A percentile compares a stretch with the other conserved stretches of the same genome.
Evolutionary conservation across 2,329 filamentous ascomycete genomes (phyloP).

Genomic region (Didymella segeticola): DNA sequence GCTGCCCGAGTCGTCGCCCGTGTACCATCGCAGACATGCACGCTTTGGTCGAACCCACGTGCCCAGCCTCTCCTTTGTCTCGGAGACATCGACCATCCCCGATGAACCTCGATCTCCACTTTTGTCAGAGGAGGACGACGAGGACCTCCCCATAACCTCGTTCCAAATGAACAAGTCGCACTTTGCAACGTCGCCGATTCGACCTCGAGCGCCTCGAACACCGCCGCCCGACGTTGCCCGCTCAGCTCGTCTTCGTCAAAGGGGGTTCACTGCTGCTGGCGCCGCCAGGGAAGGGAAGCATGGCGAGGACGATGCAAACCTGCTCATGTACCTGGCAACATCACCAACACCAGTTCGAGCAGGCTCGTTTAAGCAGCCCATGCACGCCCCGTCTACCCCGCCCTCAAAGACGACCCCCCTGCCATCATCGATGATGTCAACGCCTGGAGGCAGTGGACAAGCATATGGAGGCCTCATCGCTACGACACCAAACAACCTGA

Average conservation of each 20-base stretch:
- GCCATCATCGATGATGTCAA: slow-evolving; percentile 89
- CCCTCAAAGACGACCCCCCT: slow-evolving; percentile 63
- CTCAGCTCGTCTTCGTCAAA: slow-evolving; percentile 50
- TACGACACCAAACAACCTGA: slow-evolving; percentile 85
- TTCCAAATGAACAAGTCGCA: slow-evolving; percentile 67
- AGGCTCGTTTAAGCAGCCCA: slow-evolving; percentile 53
- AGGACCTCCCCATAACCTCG: slow-evolving; percentile 77
- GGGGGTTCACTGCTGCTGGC: slow-evolving; percentile 48
- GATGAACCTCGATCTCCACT: slow-evolving; percentile 66
- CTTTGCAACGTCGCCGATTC: slow-evolving; percentile 79
- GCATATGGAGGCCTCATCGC: slow-evolving; percentile 68
- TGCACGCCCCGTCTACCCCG: slow-evolving; percentile 62
- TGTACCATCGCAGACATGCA: slow-evolving; percentile 75
- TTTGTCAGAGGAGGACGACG: slow-evolving; percentile 80
- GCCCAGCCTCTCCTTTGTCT: slow-evolving; percentile 80
- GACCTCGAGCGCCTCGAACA: slow-evolving; percentile 60
- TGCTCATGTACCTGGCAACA: slow-evolving; percentile 86
- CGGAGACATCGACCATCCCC: slow-evolving; percentile 71
- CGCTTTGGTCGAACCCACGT: slow-evolving; percentile 74
- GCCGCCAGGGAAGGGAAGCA: slow-evolving; percentile 60
- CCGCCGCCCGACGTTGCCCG: slow-evolving; percentile 49
- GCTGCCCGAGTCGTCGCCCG: slow-evolving; percentile 84
- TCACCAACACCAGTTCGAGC: slow-evolving; percentile 84
- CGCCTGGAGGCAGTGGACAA: slow-evolving; percentile 69
- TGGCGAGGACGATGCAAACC: slow-evolving; percentile 82